phyloP scores from a whole-genome alignment of 1,284 basidiomycete genomes.

The Hypsizygus ulmarius region DNA sequence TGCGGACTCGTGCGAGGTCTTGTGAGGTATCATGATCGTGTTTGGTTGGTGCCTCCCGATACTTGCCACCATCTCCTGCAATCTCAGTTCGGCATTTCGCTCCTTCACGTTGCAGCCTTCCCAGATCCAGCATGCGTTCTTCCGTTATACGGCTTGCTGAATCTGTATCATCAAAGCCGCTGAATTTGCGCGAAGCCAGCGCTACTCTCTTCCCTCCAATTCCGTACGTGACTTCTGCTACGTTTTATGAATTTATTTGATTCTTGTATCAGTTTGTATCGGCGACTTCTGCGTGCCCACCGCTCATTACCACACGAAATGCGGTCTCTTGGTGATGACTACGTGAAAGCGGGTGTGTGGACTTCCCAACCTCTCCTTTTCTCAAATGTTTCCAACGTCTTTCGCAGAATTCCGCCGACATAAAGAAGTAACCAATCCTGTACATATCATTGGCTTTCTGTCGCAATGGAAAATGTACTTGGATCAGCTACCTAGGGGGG shows the following conservation, averaged over 20 bases:
- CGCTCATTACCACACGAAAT: constrained; percentile 74
- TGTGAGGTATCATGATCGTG: no score
- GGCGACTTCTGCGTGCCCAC: constrained; percentile 79
- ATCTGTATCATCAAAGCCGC: constrained; percentile 57
- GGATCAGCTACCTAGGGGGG: constrained; percentile 59
- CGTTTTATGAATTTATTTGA: background rate
- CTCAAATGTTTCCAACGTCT: background rate
- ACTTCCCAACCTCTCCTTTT: background rate
- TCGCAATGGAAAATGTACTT: constrained; percentile 93
- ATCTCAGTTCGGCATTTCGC: no score
- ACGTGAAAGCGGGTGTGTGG: constrained; percentile 75
- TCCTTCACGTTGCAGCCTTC: background rate
- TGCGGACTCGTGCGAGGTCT: no score
- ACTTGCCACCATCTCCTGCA: no score
- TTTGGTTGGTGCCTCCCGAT: no score
- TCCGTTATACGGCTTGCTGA: constrained; percentile 58
- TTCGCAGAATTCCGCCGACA: constrained; percentile 80
- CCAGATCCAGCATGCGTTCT: constrained; percentile 39
- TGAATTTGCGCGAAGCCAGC: constrained; percentile 66
- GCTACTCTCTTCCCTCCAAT: constrained; percentile 78
- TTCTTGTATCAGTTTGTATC: constrained; percentile 60
- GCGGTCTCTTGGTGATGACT: constrained; percentile 84
- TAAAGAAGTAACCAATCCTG: constrained; percentile 75
- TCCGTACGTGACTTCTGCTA: constrained; percentile 48
- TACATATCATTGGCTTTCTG: constrained; percentile 89